Percentiles rank a stretch among this genome's conserved stretches.
Evolutionary conservation across 352 stramenopile species (phyloP).

Genomic region (Paralagenidium karlingii): DNA sequence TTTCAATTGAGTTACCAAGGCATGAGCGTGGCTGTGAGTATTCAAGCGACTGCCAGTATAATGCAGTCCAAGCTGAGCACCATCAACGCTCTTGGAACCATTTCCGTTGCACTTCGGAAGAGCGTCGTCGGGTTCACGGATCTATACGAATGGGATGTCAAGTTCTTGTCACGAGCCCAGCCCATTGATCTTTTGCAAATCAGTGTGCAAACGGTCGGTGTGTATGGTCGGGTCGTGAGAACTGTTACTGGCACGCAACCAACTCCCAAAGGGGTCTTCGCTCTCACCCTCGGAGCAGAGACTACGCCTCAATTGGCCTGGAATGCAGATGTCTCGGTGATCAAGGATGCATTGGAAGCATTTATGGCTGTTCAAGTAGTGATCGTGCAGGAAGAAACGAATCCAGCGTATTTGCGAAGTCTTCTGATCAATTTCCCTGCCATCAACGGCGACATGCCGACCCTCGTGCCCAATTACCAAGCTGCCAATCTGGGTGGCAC

Average conservation of each 20-base stretch:
- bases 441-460: conserved; percentile 9
- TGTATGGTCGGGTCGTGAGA: not conserved
- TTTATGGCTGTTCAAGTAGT: conserved; percentile 6
- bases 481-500: conserved; percentile 3
- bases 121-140: not conserved
- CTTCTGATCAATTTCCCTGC: conserved; percentile 14
- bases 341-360: conserved; percentile 8
- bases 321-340: conserved; percentile 4
- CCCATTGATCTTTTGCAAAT: conserved; percentile 5
- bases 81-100: not conserved
- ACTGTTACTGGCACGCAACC: conserved; percentile 3
- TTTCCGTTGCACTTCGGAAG: conserved; percentile 3
- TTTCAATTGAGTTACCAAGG: conserved; percentile 4
- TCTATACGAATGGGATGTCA: conserved; percentile 11
- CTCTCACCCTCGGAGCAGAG: conserved; percentile 4
- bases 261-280: conserved; percentile 5
- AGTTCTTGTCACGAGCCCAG: conserved; percentile 3
- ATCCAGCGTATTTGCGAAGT: conserved; percentile 1
- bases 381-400: conserved; percentile 8
- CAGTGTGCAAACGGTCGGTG: not conserved
- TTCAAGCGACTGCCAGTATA: conserved; percentile 4
- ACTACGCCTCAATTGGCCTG: conserved; percentile 11
- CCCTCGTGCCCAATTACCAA: conserved; percentile 5
- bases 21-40: conserved; percentile 1
- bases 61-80: conserved; percentile 5